Percentiles rank a stretch among this genome's conserved stretches.
Evolutionary conservation across 306 rosid genomes (phyloP).

Genomic region (Gillenia trifoliata): DNA sequence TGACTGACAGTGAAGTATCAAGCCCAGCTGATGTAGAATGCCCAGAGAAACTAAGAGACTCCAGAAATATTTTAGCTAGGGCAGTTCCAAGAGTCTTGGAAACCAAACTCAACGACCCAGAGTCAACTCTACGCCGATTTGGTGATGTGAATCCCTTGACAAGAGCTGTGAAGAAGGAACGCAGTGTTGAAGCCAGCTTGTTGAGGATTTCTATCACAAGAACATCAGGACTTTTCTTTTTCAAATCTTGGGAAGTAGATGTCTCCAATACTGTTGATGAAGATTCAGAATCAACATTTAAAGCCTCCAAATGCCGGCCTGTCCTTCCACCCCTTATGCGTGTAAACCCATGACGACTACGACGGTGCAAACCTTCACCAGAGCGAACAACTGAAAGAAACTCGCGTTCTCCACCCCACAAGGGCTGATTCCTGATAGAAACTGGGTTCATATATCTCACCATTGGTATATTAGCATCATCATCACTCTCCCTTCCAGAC

Average conservation of each 20-base stretch:
- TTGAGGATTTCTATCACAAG: slow-evolving; percentile 71
- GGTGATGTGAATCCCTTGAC: slow-evolving; percentile 93
- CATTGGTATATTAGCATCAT: slow-evolving; percentile 70
- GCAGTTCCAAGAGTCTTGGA: slow-evolving; percentile 93
- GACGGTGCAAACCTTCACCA: slow-evolving; percentile 90
- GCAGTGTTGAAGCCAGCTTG: slow-evolving; percentile 79
- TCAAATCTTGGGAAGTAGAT: slow-evolving; percentile 67
- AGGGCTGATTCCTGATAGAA: slow-evolving; percentile 68
- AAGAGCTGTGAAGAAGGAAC: slow-evolving; percentile 85
- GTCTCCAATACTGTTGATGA: slow-evolving; percentile 51
- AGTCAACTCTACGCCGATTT: slow-evolving; percentile 85
- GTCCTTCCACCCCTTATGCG: slow-evolving; percentile 93
- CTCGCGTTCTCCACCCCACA: slow-evolving; percentile 90
- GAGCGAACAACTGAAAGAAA: slow-evolving; percentile 87
- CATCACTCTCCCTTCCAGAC: slow-evolving; percentile 90
- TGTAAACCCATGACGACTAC: slow-evolving; percentile 71
- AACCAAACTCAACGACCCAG: slow-evolving; percentile 74
- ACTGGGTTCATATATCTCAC: slow-evolving; percentile 87
- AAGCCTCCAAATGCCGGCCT: slow-evolving; percentile 72
- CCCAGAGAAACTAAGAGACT: slow-evolving; percentile 86
- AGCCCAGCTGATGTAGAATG: slow-evolving; percentile 59
- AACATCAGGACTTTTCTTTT: slow-evolving; percentile 93
- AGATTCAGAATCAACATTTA: slow-evolving; percentile 70
- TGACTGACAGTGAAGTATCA: slow-evolving; percentile 68
- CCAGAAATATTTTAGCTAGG: slow-evolving; percentile 75